Conservation (phyloP, 2,329 filamentous ascomycete genomes). For the Mariannaea sp. region DNA sequence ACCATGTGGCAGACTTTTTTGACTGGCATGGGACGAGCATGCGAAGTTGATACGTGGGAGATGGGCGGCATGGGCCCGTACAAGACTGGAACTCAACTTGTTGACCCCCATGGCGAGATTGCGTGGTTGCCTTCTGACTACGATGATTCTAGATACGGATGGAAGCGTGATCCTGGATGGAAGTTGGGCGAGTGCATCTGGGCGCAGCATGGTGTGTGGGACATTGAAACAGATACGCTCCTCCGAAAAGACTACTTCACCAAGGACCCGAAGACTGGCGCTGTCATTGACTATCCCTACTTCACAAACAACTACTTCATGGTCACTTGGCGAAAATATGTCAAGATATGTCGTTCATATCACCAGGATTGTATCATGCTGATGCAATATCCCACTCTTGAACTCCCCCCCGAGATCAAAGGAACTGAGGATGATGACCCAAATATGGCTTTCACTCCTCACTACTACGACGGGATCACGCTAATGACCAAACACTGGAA, state of each 20-base stretch:
- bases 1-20: slow-evolving; percentile 94
- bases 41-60: slow-evolving; percentile 89
- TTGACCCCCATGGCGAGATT: slow-evolving; percentile 84
- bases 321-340: slow-evolving; percentile 79
- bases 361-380: slow-evolving; percentile 86
- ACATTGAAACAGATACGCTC: slow-evolving; percentile 75
- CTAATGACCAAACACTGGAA: slow-evolving; percentile 99
- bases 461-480: slow-evolving; percentile 97
- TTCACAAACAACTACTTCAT: slow-evolving; percentile 95
- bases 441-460: slow-evolving; percentile 88
- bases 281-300: slow-evolving; percentile 75
- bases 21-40: slow-evolving; percentile 86
- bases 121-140: slow-evolving; percentile 85
- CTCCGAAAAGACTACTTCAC: slow-evolving; percentile 87
- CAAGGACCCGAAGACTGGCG: slow-evolving; percentile 74
- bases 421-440: slow-evolving; percentile 87
- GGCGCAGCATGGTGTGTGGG: slow-evolving; percentile 97
- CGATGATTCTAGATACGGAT: slow-evolving; percentile 87
- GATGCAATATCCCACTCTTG: slow-evolving; percentile 88
- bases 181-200: slow-evolving; percentile 93
- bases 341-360: slow-evolving; percentile 72
- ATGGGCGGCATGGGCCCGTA: slow-evolving; percentile 93
- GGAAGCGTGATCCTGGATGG: slow-evolving; percentile 86
- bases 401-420: slow-evolving; percentile 87
- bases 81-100: slow-evolving; percentile 79